phyloP scores from a whole-genome alignment of 2,329 filamentous ascomycete species.

The Hymenotorrendiella dingleyae region DNA sequence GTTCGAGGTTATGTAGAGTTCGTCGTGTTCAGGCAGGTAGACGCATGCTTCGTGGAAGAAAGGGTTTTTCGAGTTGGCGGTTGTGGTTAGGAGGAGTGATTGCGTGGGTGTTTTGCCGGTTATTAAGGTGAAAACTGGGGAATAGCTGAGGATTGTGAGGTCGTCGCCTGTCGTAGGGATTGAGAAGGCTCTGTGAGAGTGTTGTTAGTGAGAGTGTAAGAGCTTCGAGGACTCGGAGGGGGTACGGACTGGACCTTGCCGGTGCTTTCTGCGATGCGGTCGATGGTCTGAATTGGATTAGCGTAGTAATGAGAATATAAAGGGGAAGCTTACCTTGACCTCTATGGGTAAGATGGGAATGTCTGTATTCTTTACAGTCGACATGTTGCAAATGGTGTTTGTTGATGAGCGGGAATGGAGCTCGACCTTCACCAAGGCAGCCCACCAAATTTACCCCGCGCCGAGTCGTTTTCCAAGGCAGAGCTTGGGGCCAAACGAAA shows the following conservation, averaged over 20 bases:
- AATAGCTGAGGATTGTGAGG: slow-evolving; percentile 35
- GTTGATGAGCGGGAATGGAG: too few species aligned
- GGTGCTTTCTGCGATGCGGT: slow-evolving; percentile 21
- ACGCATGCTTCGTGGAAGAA: slow-evolving; percentile 43
- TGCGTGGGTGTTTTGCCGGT: slow-evolving; percentile 32
- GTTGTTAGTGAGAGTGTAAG: background rate
- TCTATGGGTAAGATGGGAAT: slow-evolving; percentile 12
- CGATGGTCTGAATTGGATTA: slow-evolving; percentile 16
- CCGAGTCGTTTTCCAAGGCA: too few species aligned
- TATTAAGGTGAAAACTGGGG: slow-evolving; percentile 32
- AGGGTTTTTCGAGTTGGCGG: slow-evolving; percentile 35
- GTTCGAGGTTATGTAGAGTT: slow-evolving; percentile 42
- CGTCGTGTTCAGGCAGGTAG: slow-evolving; percentile 34
- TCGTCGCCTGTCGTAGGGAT: slow-evolving; percentile 16
- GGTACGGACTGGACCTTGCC: slow-evolving; percentile 19
- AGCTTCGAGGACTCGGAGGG: too few species aligned
- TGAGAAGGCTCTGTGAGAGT: slow-evolving; percentile 14
- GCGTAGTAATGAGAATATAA: background rate
- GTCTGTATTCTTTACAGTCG: slow-evolving; percentile 18
- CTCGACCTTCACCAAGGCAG: too few species aligned
- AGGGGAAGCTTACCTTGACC: slow-evolving; percentile 13
- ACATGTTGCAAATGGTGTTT: slow-evolving; percentile 11
- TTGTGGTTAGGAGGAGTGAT: slow-evolving; percentile 38
- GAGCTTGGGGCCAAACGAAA: too few species aligned
- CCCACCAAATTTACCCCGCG: too few species aligned